Base-by-base conservation (phyloP, 1,139 yeast species). In the Candida gigantensis region DNA sequence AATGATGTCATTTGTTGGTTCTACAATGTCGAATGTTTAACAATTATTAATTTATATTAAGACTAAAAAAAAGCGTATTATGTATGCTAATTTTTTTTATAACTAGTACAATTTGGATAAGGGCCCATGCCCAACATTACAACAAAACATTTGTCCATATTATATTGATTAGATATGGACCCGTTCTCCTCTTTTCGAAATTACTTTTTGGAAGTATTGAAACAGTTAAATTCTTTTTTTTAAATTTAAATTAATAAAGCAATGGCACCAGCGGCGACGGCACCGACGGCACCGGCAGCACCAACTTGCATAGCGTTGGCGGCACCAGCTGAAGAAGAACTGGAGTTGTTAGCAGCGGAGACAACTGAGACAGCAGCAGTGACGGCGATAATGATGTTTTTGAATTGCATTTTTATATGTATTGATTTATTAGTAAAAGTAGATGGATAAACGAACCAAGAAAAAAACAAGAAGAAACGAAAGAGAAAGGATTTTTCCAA, bases 381-480 rank as follows among this genome's bases (percentile, higher is more conserved):
- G 51, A 69, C 60, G 53, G 74, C 72, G 57, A 68, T 51, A 52
- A 69, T 57, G 55, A 69, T 60, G 48, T 68, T 57, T 55, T 59
- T 57, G 70, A 69, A 68, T 68, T 71, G 75, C 77, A 71, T 71
- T 59, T 17, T 31, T 24, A n/a, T n/a, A n/a, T n/a, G n/a, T n/a
- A n/a, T 24, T n/a, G 21, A 6, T 5, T 10, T 24, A 24, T 24
- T 10, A 24, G 6, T 5, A 23, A 24, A 6, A 4, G 14, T 24
- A 11, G 12, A n/a, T 24, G 10, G 14, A 24, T 24, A n/a, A 11
- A 18, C 4, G 7, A 29, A 4, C n/a, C 8, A 9, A 20, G n/a
- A 20, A 6, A 6, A 20, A 4, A 20, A 6, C 8, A 20, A 20
- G 23, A 20, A 20, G 23, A 20, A 20, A 20, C 4, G n/a, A 20